phyloP scores from a whole-genome alignment of 2,329 filamentous ascomycete genomes.

The Pseudogymnoascus sp. region DNA sequence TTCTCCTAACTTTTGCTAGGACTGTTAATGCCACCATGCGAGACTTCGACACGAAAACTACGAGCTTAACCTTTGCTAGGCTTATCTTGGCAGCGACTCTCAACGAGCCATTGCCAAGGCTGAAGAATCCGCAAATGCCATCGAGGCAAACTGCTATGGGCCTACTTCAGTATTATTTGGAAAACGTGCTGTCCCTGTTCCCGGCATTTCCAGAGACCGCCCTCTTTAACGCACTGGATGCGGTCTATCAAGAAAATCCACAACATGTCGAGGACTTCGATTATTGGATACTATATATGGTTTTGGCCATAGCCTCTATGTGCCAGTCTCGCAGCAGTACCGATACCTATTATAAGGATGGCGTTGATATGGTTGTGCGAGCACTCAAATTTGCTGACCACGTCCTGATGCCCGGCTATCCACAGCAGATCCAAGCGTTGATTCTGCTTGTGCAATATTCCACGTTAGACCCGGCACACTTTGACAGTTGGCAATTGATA shows the following conservation, averaged over 20 bases:
- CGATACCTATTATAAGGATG: conserved; percentile 53
- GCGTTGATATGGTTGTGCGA: conserved; percentile 48
- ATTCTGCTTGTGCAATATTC: conserved; percentile 83
- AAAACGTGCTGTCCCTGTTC: conserved; percentile 71
- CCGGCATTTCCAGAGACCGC: conserved; percentile 77
- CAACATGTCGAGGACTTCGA: conserved; percentile 53
- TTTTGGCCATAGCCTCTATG: conserved; percentile 73
- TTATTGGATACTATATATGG: conserved; percentile 82
- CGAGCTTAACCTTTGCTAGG: conserved; percentile 86
- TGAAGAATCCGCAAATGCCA: conserved; percentile 57
- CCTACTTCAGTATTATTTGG: conserved; percentile 76
- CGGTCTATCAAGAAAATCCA: conserved; percentile 65
- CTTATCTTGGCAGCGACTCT: conserved; percentile 77
- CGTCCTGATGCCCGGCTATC: conserved; percentile 77
- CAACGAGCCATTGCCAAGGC: conserved; percentile 63
- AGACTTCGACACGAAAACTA: conserved; percentile 84
- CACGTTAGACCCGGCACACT: conserved; percentile 81
- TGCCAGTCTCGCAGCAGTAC: conserved; percentile 65
- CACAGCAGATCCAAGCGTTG: conserved; percentile 79
- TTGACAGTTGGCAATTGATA: conserved; percentile 89
- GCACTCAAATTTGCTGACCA: conserved; percentile 74
- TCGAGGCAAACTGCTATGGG: conserved; percentile 59
- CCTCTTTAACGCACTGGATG: conserved; percentile 72
- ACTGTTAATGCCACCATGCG: conserved; percentile 91
- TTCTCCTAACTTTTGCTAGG: conserved; percentile 37